These are phyloP conservation scores for Geotrichum fermentans DNA, from an alignment of 1,139 yeast species.

Conservation along the genomic window DNA sequence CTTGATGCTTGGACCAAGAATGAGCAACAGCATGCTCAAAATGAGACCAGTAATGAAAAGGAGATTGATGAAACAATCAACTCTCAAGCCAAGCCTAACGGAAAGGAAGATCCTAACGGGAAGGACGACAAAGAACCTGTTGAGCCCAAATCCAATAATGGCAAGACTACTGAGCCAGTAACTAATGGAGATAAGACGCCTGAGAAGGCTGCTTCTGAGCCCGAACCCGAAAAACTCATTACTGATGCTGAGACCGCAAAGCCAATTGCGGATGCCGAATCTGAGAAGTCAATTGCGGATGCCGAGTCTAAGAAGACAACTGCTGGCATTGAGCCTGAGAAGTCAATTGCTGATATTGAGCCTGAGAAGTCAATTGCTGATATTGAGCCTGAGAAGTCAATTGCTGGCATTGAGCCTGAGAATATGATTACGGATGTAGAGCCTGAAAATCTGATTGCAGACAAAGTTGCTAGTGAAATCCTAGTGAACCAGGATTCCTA, in stretches of 20 bases:
- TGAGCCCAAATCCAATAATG: no score
- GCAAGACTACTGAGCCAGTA: neutral
- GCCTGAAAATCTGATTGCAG: neutral
- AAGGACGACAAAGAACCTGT: slow-evolving; percentile 18
- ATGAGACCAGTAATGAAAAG: slow-evolving; percentile 31
- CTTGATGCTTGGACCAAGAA: slow-evolving; percentile 32
- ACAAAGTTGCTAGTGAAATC: neutral
- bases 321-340: neutral
- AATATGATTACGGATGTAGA: neutral
- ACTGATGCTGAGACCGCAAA: neutral
- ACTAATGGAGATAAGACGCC: neutral
- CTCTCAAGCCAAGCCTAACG: slow-evolving; percentile 15
- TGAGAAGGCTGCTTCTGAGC: neutral
- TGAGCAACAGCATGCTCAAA: slow-evolving; percentile 17
- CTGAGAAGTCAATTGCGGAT: neutral
- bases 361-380: neutral
- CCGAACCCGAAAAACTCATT: neutral
- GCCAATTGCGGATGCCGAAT: neutral
- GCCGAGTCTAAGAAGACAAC: neutral
- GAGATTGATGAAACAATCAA: neutral
- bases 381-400: neutral
- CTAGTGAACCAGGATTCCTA: neutral
- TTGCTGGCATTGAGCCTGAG: neutral
- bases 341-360: neutral
- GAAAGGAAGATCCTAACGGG: slow-evolving; percentile 6